A percentile compares a stretch with the other conserved stretches of the same genome.
phyloP scores from a whole-genome alignment of 495 filamentous ascomycete species.

The Clavariopsis aquatica region DNA sequence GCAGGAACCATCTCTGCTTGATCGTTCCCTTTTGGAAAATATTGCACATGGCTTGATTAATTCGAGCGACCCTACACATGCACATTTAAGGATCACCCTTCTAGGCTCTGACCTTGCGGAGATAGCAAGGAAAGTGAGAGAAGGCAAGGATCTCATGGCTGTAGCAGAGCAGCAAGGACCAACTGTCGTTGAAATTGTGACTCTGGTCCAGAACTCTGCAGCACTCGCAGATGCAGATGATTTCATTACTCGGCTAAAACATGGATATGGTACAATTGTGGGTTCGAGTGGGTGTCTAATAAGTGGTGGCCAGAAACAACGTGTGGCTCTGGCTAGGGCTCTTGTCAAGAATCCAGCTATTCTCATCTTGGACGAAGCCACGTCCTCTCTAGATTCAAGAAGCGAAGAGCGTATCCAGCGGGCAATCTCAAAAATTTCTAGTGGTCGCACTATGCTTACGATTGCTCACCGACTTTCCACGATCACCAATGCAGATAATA shows the following conservation, averaged over 20 bases:
- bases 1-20: slow-evolving; percentile 87
- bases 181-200: slow-evolving; percentile 47
- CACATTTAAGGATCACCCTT: slow-evolving; percentile 45
- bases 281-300: slow-evolving; percentile 45
- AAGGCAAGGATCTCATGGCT: slow-evolving; percentile 44
- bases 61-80: slow-evolving; percentile 54
- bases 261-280: slow-evolving; percentile 45
- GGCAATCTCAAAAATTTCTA: slow-evolving; percentile 29
- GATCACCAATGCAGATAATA: slow-evolving; percentile 79
- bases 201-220: slow-evolving; percentile 47
- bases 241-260: slow-evolving; percentile 34
- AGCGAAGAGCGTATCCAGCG: slow-evolving; percentile 71
- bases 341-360: slow-evolving; percentile 73
- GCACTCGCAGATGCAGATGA: slow-evolving; percentile 47
- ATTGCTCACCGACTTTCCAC: slow-evolving; percentile 90
- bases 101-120: slow-evolving; percentile 42
- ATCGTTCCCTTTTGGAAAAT: slow-evolving; percentile 83
- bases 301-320: slow-evolving; percentile 49
- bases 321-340: slow-evolving; percentile 48
- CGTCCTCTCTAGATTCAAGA: slow-evolving; percentile 82
- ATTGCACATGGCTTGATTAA: slow-evolving; percentile 63
- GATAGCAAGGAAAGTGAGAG: slow-evolving; percentile 43
- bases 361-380: slow-evolving; percentile 84
- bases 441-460: slow-evolving; percentile 66
- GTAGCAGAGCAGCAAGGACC: slow-evolving; percentile 42